Percentiles rank a stretch among this genome's conserved stretches.
These are phyloP conservation scores for Rhizopogon vinicolor DNA, from an alignment of 768 basidiomycete species.

Conservation along the genomic window DNA sequence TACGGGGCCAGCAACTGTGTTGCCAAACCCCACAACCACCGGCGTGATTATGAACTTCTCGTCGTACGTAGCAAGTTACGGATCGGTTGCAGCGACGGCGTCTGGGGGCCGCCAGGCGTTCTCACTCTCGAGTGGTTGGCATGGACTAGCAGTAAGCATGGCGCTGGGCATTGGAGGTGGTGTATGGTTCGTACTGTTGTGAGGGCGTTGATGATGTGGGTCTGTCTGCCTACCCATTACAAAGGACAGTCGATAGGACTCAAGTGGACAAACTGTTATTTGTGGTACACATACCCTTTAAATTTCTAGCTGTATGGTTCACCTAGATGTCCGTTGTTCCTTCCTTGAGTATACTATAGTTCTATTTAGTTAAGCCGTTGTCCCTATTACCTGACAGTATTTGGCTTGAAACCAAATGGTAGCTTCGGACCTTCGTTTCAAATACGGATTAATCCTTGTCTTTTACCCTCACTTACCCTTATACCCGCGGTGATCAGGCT, in stretches of 20 bases:
- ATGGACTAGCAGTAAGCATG: constrained; percentile 19
- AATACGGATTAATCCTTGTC: neutral
- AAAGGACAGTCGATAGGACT: neutral
- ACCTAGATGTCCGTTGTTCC: neutral
- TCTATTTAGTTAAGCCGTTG: neutral
- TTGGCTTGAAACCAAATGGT: neutral
- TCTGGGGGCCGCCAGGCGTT: constrained; percentile 19
- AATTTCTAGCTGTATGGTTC: neutral
- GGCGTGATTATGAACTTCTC: constrained; percentile 25
- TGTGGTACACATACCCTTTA: neutral
- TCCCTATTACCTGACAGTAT: neutral
- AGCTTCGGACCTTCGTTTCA: neutral
- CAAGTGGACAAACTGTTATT: neutral
- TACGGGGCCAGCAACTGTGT: constrained; percentile 22
- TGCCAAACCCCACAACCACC: constrained; percentile 21
- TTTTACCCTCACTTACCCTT: no score
- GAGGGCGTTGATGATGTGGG: neutral
- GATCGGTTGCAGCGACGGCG: constrained; percentile 24
- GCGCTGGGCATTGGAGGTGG: constrained; percentile 23
- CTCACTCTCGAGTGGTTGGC: constrained; percentile 20
- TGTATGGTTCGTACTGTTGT: constrained; percentile 27
- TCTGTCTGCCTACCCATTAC: neutral
- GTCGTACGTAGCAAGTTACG: constrained; percentile 25
- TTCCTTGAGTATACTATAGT: neutral
- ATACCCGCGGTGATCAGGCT: neutral